phyloP scores from a whole-genome alignment of 2,329 filamentous ascomycete species.

The Sphaerulina vaccinii region DNA sequence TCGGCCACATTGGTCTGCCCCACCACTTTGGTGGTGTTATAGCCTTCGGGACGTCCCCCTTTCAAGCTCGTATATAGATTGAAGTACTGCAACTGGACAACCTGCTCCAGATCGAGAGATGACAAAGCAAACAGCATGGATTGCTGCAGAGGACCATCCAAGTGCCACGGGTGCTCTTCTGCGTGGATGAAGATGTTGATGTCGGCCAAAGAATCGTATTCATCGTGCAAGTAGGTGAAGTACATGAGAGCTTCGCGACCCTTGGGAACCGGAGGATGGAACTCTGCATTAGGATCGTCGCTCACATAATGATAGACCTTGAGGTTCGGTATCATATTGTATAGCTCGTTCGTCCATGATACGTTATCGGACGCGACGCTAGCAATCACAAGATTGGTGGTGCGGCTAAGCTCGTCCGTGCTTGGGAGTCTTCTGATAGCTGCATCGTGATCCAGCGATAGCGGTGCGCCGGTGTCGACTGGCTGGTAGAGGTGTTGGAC shows the following conservation, averaged over 20 bases:
- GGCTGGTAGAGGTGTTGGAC: slow-evolving; percentile 3
- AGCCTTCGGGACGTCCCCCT: slow-evolving; percentile 15
- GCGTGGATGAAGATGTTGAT: slow-evolving; percentile 62
- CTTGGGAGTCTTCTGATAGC: not conserved
- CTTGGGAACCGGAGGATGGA: slow-evolving; percentile 55
- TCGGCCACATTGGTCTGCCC: slow-evolving; percentile 15
- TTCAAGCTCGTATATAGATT: slow-evolving; percentile 23
- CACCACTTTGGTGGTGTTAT: slow-evolving; percentile 20
- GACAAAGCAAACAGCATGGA: slow-evolving; percentile 18
- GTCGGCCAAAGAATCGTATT: slow-evolving; percentile 59
- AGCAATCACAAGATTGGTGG: slow-evolving; percentile 22
- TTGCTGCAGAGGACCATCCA: slow-evolving; percentile 15
- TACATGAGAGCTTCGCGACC: slow-evolving; percentile 64
- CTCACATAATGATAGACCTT: slow-evolving; percentile 24
- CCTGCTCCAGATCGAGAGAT: slow-evolving; percentile 16
- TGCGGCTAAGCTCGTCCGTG: not conserved
- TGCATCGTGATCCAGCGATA: not conserved
- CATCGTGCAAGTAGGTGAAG: slow-evolving; percentile 60
- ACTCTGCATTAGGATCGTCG: slow-evolving; percentile 37
- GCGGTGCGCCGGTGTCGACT: not conserved
- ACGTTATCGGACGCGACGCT: slow-evolving; percentile 20
- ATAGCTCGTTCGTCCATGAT: slow-evolving; percentile 19
- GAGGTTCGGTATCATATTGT: slow-evolving; percentile 18
- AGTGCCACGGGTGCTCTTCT: slow-evolving; percentile 21
- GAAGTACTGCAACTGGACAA: slow-evolving; percentile 17